Evolutionary conservation across 2,329 filamentous ascomycete genomes (phyloP), one percentile per base, ranked within the genome.

Genomic region (Trichoderma guizhouense): DNA sequence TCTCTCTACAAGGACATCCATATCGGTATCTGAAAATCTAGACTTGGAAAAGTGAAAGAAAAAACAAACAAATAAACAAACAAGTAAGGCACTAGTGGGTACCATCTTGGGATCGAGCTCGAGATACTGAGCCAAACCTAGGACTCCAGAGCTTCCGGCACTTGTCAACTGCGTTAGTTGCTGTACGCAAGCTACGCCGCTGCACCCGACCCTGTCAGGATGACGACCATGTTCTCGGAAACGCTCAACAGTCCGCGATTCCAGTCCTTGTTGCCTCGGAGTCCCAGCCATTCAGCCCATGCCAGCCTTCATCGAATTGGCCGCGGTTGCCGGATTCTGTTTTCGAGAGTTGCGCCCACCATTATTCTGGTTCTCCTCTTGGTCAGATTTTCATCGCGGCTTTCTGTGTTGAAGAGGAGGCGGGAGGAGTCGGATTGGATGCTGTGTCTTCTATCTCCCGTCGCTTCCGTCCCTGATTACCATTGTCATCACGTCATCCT

Each of bases 171-270:
- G 7, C n/a, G 5, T 51, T n/a, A 24, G 21, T 53, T 43, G 15
- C 34, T 57, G 1, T 7, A 36, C 34, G 34, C 24, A 21, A 62
- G 28, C 57, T 53, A 36, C 67, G 67, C 57, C 67, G 67, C 67
- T 62, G 66, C 66, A 69, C 39, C 39, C 57, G 47, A 21, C 66
- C 66, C 66, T 69, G 57, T 21, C 39, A 62, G 66, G 30, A 69
- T 69, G 28, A 62, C 57, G 66, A 32, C 24, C 39, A 69, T 62
- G 66, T 26, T 28, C 66, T 53, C 21, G 15, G 57, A 36, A 53
- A 36, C 12, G 18, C 28, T 58, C n/a, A 6, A 36, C 66, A 34
- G 55, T 11, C 43, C 18, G 18, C 43, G 5, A 47, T 47, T 47
- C 43, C 43, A 21, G 43, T 11, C 18, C 43, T 47, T 11, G 43